These are phyloP conservation scores for Lichtheimia ornata DNA, from an alignment of 371 early-diverging fungal genomes.

Conservation along the genomic window DNA sequence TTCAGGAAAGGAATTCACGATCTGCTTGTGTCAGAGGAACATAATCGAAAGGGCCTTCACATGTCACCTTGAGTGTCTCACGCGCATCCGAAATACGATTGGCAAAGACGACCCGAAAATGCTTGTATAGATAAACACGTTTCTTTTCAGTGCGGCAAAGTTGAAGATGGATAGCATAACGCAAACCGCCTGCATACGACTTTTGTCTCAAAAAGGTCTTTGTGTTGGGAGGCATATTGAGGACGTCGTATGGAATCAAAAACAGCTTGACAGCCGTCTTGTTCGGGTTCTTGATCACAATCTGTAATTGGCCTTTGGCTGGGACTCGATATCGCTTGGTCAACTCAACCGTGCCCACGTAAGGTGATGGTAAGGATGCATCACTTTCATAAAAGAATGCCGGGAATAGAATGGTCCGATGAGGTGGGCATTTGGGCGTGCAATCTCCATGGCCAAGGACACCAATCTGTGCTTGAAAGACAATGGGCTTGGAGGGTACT, in stretches of 20 bases:
- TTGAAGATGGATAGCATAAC: slow-evolving; percentile 81
- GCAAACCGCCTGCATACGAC: slow-evolving; percentile 50
- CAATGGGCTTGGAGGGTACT: slow-evolving; percentile 74
- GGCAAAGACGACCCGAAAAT: slow-evolving; percentile 78
- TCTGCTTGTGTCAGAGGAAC: slow-evolving; percentile 24
- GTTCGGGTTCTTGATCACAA: slow-evolving; percentile 82
- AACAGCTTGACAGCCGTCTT: slow-evolving; percentile 82
- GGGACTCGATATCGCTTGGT: slow-evolving; percentile 67
- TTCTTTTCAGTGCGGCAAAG: slow-evolving; percentile 59
- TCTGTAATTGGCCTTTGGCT: slow-evolving; percentile 77
- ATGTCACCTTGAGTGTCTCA: slow-evolving; percentile 62
- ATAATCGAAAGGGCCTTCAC: slow-evolving; percentile 62
- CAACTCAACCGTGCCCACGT: slow-evolving; percentile 55
- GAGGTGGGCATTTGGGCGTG: slow-evolving; percentile 68
- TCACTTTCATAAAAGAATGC: slow-evolving; percentile 77
- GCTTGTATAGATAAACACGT: slow-evolving; percentile 65
- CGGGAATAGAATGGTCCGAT: slow-evolving; percentile 67
- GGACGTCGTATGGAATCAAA: slow-evolving; percentile 80
- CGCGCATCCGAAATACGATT: slow-evolving; percentile 62
- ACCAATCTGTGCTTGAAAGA: slow-evolving; percentile 75
- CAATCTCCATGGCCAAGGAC: slow-evolving; percentile 66
- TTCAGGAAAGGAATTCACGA: slow-evolving; percentile 13
- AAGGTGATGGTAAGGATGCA: slow-evolving; percentile 47
- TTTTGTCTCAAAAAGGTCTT: slow-evolving; percentile 87
- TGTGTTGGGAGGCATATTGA: slow-evolving; percentile 70